These are phyloP conservation scores for Plectosphaerella plurivora DNA, from an alignment of 2,329 filamentous ascomycete genomes.

Conservation along the genomic window DNA sequence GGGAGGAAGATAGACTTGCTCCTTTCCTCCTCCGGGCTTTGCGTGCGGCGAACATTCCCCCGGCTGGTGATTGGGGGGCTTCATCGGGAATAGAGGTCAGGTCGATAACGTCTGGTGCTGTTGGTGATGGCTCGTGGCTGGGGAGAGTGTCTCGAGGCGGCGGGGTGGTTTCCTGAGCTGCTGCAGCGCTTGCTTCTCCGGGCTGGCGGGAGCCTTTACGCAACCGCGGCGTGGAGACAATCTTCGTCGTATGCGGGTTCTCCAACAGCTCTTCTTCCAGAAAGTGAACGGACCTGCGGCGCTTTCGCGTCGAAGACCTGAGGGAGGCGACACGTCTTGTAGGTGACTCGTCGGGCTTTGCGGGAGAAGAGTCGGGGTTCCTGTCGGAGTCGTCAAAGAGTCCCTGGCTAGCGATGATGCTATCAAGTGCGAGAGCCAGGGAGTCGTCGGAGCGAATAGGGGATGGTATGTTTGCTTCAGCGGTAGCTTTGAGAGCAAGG, in stretches of 20 bases:
- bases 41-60: neutral
- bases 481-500: neutral
- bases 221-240: neutral
- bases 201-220: neutral
- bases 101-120: neutral
- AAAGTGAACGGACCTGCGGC: neutral
- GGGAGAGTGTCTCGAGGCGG: neutral
- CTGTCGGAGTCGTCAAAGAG: neutral
- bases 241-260: neutral
- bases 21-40: neutral
- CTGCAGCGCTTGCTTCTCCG: neutral
- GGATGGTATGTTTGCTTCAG: neutral
- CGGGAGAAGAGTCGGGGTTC: neutral
- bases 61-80: neutral
- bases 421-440: neutral
- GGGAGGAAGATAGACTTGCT: neutral
- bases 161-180: neutral
- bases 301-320: neutral
- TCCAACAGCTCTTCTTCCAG: neutral
- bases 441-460: neutral
- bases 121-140: neutral
- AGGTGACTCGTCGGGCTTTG: neutral
- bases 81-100: neutral
- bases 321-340: neutral
- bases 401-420: neutral